phyloP scores from a whole-genome alignment of 371 early-diverging fungal genomes.

The Lichtheimia ramosa region DNA sequence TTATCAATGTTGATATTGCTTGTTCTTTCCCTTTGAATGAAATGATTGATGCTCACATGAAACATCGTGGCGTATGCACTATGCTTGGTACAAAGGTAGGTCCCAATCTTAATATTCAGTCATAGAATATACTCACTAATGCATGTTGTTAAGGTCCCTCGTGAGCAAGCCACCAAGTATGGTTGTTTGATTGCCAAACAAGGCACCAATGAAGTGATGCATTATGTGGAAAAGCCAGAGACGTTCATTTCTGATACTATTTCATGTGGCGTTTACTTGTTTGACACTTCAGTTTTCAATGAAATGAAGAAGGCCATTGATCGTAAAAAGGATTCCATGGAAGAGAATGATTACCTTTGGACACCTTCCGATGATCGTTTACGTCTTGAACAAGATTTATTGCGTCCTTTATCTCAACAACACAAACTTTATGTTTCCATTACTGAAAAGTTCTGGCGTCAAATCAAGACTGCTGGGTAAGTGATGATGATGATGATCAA shows the following conservation, averaged over 20 bases:
- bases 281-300: constrained; percentile 81
- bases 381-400: constrained; percentile 89
- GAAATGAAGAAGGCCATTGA: constrained; percentile 76
- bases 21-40: constrained; percentile 89
- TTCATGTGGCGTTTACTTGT: constrained; percentile 92
- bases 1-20: constrained; percentile 95
- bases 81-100: constrained; percentile 84
- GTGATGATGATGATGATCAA: background rate
- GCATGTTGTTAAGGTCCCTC: constrained; percentile 49
- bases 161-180: constrained; percentile 78
- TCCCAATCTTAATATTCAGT: too few species aligned
- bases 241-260: constrained; percentile 91
- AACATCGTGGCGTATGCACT: constrained; percentile 79
- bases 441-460: constrained; percentile 87
- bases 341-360: constrained; percentile 56
- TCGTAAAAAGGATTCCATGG: constrained; percentile 56
- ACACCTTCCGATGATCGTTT: constrained; percentile 68
- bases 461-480: constrained; percentile 92
- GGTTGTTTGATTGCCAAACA: constrained; percentile 91
- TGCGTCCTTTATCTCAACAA: constrained; percentile 80
- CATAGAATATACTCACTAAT: background rate
- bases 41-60: constrained; percentile 82
- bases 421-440: constrained; percentile 82
- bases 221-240: constrained; percentile 98
- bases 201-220: constrained; percentile 83